A percentile compares a stretch with the other conserved stretches of the same genome.
phyloP scores from a whole-genome alignment of 768 basidiomycete species.

The Kwoniella pini region DNA sequence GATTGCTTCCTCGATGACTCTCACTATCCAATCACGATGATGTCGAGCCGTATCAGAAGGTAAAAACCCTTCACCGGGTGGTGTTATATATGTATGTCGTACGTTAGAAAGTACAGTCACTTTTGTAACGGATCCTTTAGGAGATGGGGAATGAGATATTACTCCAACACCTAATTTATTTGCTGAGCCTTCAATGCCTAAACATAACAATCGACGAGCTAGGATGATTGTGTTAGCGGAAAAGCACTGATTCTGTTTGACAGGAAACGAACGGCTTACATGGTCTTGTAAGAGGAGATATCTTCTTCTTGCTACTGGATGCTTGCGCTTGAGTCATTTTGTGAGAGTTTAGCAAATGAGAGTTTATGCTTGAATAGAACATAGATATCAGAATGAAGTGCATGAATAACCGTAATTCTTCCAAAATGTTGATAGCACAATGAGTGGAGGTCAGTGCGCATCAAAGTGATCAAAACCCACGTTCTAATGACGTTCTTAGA shows the following conservation, averaged over 20 bases:
- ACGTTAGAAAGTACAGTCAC: slow-evolving; percentile 83
- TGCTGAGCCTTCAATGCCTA: slow-evolving; percentile 95
- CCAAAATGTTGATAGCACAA: background rate
- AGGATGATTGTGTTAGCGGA: background rate
- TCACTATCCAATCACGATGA: slow-evolving; percentile 87
- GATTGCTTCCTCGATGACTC: slow-evolving; percentile 76
- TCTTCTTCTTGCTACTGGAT: slow-evolving; percentile 33
- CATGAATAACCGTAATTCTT: too few species aligned
- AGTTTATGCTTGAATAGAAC: too few species aligned
- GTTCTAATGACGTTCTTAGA: slow-evolving; percentile 11
- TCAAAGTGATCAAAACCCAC: background rate
- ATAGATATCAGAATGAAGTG: too few species aligned
- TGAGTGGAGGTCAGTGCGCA: background rate
- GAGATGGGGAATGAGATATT: slow-evolving; percentile 69
- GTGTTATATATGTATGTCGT: slow-evolving; percentile 98
- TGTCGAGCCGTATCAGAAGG: slow-evolving; percentile 94
- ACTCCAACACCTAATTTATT: slow-evolving; percentile 96
- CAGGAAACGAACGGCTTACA: slow-evolving; percentile 17
- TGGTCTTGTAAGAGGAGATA: slow-evolving; percentile 38
- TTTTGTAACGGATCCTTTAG: slow-evolving; percentile 49
- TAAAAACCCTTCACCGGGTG: slow-evolving; percentile 95
- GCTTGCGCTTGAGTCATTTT: slow-evolving; percentile 33
- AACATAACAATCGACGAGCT: slow-evolving; percentile 63
- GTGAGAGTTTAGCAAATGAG: too few species aligned
- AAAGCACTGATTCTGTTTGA: background rate